phyloP scores from a whole-genome alignment of 1,139 yeast species.

The Lipomyces yarrowii region DNA sequence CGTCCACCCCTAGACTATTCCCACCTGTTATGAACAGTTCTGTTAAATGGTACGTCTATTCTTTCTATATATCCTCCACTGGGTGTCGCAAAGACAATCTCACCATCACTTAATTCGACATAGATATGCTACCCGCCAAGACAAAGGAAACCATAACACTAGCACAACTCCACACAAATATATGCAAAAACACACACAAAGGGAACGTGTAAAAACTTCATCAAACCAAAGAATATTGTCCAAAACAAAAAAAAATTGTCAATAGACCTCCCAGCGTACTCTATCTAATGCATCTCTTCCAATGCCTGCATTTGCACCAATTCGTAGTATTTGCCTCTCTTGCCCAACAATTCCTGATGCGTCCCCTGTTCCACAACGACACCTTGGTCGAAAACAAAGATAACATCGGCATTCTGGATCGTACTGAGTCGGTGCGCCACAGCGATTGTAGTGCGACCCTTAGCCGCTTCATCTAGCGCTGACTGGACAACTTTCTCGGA shows the following conservation, averaged over 20 bases:
- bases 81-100: not conserved
- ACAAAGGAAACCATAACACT: not conserved
- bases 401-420: conserved; percentile 87
- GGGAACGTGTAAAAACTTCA: not conserved
- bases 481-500: conserved; percentile 75
- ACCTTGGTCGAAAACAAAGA: conserved; percentile 77
- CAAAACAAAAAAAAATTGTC: not conserved
- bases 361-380: conserved; percentile 71
- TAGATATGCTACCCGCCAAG: not conserved
- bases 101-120: not conserved
- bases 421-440: conserved; percentile 88
- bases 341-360: conserved; percentile 44
- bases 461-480: conserved; percentile 58
- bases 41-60: too few species aligned
- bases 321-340: conserved; percentile 46
- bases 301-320: conserved; percentile 39
- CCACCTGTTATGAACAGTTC: too few species aligned
- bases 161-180: not conserved
- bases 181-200: not conserved
- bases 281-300: conserved; percentile 21
- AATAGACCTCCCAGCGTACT: not conserved
- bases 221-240: not conserved
- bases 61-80: not conserved
- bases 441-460: conserved; percentile 76
- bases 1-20: too few species aligned